phyloP scores from a whole-genome alignment of 148 eudicot species.

The Dianthus caryophyllus region DNA sequence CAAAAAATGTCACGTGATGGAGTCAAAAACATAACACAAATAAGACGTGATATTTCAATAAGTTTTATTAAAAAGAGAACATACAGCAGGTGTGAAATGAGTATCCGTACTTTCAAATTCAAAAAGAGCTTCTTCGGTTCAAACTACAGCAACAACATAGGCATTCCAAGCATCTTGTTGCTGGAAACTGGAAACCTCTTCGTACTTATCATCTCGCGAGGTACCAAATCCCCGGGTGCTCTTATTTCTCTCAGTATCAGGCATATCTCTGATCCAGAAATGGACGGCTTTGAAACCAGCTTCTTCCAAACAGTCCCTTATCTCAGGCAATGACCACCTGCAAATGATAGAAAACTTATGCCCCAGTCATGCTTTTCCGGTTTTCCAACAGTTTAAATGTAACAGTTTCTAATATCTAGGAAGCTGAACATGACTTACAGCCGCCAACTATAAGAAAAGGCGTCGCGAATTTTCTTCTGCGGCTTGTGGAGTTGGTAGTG shows the following conservation, averaged over 20 bases:
- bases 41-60: background rate
- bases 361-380: background rate
- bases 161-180: constrained; percentile 99
- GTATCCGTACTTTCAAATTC: background rate
- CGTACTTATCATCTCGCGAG: constrained; percentile 70
- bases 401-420: background rate
- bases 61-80: constrained; percentile 5
- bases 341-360: background rate
- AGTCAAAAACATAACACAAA: background rate
- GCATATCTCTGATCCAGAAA: constrained; percentile 92
- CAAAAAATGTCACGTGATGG: background rate
- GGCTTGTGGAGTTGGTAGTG: constrained; percentile 72
- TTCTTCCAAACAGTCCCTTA: constrained; percentile 87
- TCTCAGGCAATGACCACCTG: constrained; percentile 98
- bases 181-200: constrained; percentile 77
- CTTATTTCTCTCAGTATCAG: constrained; percentile 53
- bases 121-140: constrained; percentile 10
- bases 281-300: constrained; percentile 75
- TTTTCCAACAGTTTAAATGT: background rate
- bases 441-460: constrained; percentile 97
- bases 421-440: constrained; percentile 49
- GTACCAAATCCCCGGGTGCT: constrained; percentile 61
- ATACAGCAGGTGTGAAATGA: background rate
- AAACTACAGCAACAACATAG: constrained; percentile 75
- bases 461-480: constrained; percentile 67